phyloP scores from a whole-genome alignment of 495 filamentous ascomycete species.

The Lophiostoma macrostomum region DNA sequence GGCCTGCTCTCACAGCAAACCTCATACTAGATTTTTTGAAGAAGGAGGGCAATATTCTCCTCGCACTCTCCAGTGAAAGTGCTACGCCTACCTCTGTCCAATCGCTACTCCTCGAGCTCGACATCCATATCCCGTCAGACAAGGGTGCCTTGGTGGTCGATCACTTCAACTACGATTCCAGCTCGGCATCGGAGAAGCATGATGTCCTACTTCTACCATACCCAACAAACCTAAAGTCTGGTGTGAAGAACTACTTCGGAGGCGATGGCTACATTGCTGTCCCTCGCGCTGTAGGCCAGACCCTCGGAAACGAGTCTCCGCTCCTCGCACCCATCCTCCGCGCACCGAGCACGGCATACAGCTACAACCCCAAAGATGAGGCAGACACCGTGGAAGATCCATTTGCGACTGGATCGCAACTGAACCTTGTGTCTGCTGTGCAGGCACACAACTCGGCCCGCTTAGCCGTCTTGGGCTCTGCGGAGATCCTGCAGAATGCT shows the following conservation, averaged over 20 bases:
- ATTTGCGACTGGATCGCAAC: slow-evolving; percentile 76
- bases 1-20: slow-evolving; percentile 81
- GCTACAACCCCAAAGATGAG: slow-evolving; percentile 92
- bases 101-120: slow-evolving; percentile 85
- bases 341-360: slow-evolving; percentile 80
- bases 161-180: slow-evolving; percentile 88
- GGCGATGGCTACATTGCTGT: slow-evolving; percentile 72
- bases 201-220: slow-evolving; percentile 78
- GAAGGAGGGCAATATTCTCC: slow-evolving; percentile 84
- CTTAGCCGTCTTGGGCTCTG: slow-evolving; percentile 79
- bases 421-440: slow-evolving; percentile 75
- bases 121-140: slow-evolving; percentile 84
- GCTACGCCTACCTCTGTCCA: slow-evolving; percentile 73
- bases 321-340: slow-evolving; percentile 77
- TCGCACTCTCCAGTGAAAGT: slow-evolving; percentile 74
- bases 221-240: slow-evolving; percentile 58
- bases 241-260: slow-evolving; percentile 76
- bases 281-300: slow-evolving; percentile 74
- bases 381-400: slow-evolving; percentile 69
- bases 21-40: slow-evolving; percentile 88
- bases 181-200: slow-evolving; percentile 74
- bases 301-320: slow-evolving; percentile 67
- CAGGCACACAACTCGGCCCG: slow-evolving; percentile 93
- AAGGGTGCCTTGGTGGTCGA: slow-evolving; percentile 80
- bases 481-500: slow-evolving; percentile 79